phyloP scores from a whole-genome alignment of 2,329 filamentous ascomycete genomes.

The Talaromyces sp. region DNA sequence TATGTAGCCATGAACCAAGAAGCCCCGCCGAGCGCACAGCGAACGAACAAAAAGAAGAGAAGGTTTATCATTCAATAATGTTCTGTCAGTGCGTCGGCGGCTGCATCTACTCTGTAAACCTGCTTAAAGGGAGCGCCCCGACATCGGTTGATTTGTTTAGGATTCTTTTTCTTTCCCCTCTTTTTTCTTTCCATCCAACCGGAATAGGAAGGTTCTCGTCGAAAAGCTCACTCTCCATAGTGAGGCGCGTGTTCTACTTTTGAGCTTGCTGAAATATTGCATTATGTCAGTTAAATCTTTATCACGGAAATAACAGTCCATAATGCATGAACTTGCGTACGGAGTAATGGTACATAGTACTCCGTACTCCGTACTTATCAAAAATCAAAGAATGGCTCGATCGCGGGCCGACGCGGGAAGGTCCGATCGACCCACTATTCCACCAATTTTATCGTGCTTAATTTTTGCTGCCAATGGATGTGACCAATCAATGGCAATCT shows the following conservation, averaged over 20 bases:
- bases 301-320: not conserved
- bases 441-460: not conserved
- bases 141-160: not conserved
- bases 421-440: slow-evolving; percentile 5
- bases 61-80: not conserved
- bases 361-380: not conserved
- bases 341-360: not conserved
- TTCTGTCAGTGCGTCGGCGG: not conserved
- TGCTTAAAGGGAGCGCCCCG: not conserved
- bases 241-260: not conserved
- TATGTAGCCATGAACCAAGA: not conserved
- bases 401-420: slow-evolving; percentile 14
- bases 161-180: not conserved
- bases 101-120: slow-evolving; percentile 1
- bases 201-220: not conserved
- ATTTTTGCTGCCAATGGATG: not conserved
- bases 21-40: not conserved
- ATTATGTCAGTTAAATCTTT: too few species aligned
- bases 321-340: not conserved
- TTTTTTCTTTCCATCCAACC: not conserved
- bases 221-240: not conserved
- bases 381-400: slow-evolving; percentile 7
- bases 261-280: too few species aligned
- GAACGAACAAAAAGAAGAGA: not conserved
- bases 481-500: not conserved